Percentiles rank a stretch among this genome's conserved stretches.
These are phyloP conservation scores for Neurospora intermedia DNA, from an alignment of 495 filamentous ascomycete genomes.

Conservation along the genomic window DNA sequence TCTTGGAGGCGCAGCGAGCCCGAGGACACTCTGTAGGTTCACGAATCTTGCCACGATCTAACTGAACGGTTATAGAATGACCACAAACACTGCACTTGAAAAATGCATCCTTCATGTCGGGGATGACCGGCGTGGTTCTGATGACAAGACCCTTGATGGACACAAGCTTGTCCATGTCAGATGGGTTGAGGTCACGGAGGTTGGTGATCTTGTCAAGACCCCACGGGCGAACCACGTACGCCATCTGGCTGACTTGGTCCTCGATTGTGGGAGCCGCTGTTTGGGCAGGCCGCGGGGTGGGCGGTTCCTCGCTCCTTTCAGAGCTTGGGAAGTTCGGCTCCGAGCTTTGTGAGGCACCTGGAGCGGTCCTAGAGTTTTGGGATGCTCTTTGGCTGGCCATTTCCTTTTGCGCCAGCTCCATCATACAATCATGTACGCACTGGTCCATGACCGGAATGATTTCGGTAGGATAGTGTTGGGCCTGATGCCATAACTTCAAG, in stretches of 20 bases:
- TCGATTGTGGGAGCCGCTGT: constrained; percentile 26
- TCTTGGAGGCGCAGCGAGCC: constrained; percentile 67
- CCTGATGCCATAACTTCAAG: constrained; percentile 87
- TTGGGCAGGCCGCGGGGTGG: constrained; percentile 20
- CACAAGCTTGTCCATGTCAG: constrained; percentile 79
- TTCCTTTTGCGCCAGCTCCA: constrained; percentile 74
- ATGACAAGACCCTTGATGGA: constrained; percentile 96
- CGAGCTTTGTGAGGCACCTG: constrained; percentile 47
- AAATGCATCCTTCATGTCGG: constrained; percentile 92
- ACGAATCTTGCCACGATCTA: constrained; percentile 92
- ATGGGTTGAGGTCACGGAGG: constrained; percentile 88
- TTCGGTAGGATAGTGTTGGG: constrained; percentile 86
- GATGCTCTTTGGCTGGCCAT: constrained; percentile 55
- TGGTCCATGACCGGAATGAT: constrained; percentile 96
- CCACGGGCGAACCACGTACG: constrained; percentile 80
- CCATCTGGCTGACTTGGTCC: constrained; percentile 54
- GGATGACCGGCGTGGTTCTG: constrained; percentile 88
- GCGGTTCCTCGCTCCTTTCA: constrained; percentile 46
- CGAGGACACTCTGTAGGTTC: constrained; percentile 89
- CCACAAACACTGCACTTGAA: constrained; percentile 91
- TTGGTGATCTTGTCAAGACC: constrained; percentile 83
- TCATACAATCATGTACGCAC: constrained; percentile 82
- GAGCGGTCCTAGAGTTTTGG: not conserved
- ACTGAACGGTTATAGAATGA: constrained; percentile 77
- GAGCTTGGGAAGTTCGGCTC: constrained; percentile 65